Percentiles rank a stretch among this genome's conserved stretches.
phyloP scores from a whole-genome alignment of 2,329 filamentous ascomycete species.

The Colletotrichum sp. region DNA sequence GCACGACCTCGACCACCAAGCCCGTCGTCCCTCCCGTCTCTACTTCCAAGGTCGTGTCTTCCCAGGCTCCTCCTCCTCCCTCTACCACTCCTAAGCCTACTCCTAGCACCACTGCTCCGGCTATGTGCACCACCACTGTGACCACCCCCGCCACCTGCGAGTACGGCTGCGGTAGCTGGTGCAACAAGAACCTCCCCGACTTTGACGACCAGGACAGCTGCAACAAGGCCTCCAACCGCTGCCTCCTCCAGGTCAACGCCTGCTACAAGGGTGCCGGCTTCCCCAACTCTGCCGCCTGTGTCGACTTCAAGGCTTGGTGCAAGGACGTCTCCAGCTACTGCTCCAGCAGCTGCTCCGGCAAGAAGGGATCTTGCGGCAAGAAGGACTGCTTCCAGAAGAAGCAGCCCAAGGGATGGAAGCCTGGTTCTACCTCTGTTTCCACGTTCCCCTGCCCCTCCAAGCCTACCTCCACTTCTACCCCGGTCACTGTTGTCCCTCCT shows the following conservation, averaged over 20 bases:
- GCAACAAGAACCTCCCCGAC: constrained; percentile 52
- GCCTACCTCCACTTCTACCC: constrained; percentile 28
- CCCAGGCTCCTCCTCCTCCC: constrained; percentile 3
- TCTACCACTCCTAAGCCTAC: constrained; percentile 24
- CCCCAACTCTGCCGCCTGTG: constrained; percentile 52
- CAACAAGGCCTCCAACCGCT: constrained; percentile 45
- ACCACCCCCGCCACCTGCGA: constrained; percentile 54
- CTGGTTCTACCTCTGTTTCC: constrained; percentile 31
- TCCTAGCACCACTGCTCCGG: constrained; percentile 38
- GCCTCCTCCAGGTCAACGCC: constrained; percentile 50
- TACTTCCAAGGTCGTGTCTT: not conserved
- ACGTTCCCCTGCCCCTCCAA: constrained; percentile 27
- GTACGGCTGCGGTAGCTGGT: constrained; percentile 61
- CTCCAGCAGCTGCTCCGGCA: constrained; percentile 35
- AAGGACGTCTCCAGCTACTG: constrained; percentile 50
- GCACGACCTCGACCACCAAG: constrained; percentile 11
- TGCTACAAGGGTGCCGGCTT: constrained; percentile 59
- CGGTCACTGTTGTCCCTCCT: constrained; percentile 42
- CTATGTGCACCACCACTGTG: constrained; percentile 53
- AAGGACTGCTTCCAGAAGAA: constrained; percentile 45
- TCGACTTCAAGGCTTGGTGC: constrained; percentile 57
- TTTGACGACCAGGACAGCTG: constrained; percentile 50
- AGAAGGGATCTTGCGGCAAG: constrained; percentile 44
- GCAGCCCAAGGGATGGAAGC: constrained; percentile 39
- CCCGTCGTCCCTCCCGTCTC: constrained; percentile 3